A percentile compares a stretch with the other conserved stretches of the same genome.
These are phyloP conservation scores for Russula sp. DNA, from an alignment of 768 basidiomycete species.

Conservation along the genomic window DNA sequence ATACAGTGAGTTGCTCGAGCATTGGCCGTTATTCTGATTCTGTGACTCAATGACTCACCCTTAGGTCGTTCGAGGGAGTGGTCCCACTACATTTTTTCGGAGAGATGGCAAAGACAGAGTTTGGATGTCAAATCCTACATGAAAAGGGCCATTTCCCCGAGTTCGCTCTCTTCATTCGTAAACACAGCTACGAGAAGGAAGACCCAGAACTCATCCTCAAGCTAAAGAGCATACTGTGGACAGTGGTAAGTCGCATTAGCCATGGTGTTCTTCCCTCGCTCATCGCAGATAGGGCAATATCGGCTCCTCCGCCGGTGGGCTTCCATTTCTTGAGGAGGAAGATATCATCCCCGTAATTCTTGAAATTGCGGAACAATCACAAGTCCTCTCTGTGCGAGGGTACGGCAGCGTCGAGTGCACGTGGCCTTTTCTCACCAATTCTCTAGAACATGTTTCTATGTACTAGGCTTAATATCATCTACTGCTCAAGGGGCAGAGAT, in stretches of 20 bases:
- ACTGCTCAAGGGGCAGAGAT: constrained; percentile 91
- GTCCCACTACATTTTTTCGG: constrained; percentile 97
- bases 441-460: constrained; percentile 91
- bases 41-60: background rate
- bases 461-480: constrained; percentile 85
- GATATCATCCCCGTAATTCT: constrained; percentile 87
- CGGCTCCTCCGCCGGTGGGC: constrained; percentile 80
- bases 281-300: constrained; percentile 70
- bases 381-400: constrained; percentile 90
- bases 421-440: background rate
- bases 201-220: constrained; percentile 82
- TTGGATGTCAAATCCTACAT: constrained; percentile 84
- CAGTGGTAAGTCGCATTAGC: constrained; percentile 50
- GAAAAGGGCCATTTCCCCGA: constrained; percentile 89
- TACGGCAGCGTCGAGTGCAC: constrained; percentile 32
- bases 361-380: constrained; percentile 85
- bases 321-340: constrained; percentile 94
- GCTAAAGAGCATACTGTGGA: constrained; percentile 94
- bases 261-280: background rate
- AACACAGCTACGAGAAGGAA: constrained; percentile 76
- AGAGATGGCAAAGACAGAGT: constrained; percentile 93
- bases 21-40: background rate
- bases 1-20: constrained; percentile 34
- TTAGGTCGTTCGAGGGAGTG: constrained; percentile 72
- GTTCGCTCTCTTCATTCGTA: constrained; percentile 84